phyloP scores from a whole-genome alignment of 73 alveolate species.

The Paraurostyla sp. region DNA sequence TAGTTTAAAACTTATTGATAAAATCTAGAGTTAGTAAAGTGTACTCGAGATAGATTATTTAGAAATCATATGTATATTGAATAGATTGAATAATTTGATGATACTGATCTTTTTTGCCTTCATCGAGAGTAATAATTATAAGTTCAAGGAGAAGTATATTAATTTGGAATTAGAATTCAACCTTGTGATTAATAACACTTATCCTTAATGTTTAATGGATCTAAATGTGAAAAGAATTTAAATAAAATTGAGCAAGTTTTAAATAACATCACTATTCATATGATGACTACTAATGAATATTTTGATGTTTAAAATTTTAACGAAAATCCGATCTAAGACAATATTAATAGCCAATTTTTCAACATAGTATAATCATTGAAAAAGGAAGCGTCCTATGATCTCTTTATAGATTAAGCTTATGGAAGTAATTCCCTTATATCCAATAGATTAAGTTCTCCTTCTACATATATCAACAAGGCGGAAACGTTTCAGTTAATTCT shows the following conservation, averaged over 20 bases:
- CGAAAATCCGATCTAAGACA: background rate
- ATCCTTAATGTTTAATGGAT: background rate
- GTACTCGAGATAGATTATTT: background rate
- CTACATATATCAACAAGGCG: too few relatives aligned
- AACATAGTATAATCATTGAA: background rate
- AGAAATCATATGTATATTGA: background rate
- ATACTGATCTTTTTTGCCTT: background rate
- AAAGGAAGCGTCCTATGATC: background rate
- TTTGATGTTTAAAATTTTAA: background rate
- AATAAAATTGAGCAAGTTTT: background rate
- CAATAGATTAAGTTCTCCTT: too few relatives aligned
- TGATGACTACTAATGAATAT: background rate
- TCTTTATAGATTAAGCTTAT: background rate
- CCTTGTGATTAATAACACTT: background rate
- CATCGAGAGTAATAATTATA: background rate
- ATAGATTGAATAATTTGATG: background rate
- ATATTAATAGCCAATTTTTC: background rate
- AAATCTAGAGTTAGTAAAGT: background rate
- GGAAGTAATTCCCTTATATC: background rate
- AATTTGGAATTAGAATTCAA: background rate
- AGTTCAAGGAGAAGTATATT: background rate
- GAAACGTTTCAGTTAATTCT: background rate
- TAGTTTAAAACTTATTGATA: background rate
- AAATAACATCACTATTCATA: background rate
- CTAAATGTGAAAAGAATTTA: background rate